Base-by-base conservation (phyloP, 2,329 filamentous ascomycete species). In the Ascochyta clinopodiicola region DNA sequence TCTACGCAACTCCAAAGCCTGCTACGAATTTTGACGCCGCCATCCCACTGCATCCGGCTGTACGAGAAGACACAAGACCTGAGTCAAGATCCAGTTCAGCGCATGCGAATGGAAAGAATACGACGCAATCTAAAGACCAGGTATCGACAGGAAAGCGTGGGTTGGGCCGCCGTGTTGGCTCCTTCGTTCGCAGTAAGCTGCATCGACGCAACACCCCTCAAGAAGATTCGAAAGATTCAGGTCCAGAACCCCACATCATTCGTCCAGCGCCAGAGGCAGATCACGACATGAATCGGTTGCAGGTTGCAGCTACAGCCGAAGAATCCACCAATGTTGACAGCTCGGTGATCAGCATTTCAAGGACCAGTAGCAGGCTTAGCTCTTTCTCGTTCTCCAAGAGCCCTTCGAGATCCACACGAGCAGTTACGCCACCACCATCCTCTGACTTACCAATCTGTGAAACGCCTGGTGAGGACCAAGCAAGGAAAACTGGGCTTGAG, bases 341-440 rank as follows among this genome's bases (percentile, higher is more conserved):
- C 13, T 62, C 65, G 3, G 61, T 64, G 4, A 57, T 70, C 13
- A 64, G 68, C 22, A 63, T 68, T 31, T 62, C 66, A 35, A 68
- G 62, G 54, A 62, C 58, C 36, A 57, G 63, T 37, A 59, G 72
- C 31, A 62, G 75, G 32, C 57, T 75, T 21, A 75, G 71, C 51
- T 71, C 76, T 3, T 76, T 77, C 43, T 76, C 75, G 1, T 65
- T 76, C 1, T 74, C 76, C 3, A 67, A 70, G 19, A 73, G 68
- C 38, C 74, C 77, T 2, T 73, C 75, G 36, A 67, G 66, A 27
- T 73, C 71, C 2, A 77, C 76, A 7, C 70, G 69, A 10, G 69
- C 71, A 22, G 70, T 72, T 54, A 74, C 74, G 2, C 76, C 77
- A 8, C 71, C 74, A 31, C 47, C 56, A 15, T 72, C 73, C 10